Percentiles rank a stretch among this genome's conserved stretches.
phyloP scores from a whole-genome alignment of 352 stramenopile genomes.

The Phytophthora ramorum region DNA sequence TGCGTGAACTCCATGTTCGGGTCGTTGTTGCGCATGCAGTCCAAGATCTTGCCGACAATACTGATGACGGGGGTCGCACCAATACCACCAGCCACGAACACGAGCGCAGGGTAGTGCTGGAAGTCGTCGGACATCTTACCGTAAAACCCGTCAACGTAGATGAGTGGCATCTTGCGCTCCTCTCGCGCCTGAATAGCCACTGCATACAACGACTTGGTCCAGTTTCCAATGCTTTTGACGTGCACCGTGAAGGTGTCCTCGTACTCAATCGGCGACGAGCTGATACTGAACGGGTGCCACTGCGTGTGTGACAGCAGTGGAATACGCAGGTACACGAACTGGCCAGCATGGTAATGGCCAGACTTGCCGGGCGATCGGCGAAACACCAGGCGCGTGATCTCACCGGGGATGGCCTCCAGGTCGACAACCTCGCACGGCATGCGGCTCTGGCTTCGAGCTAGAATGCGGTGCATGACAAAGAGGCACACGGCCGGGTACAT shows the following conservation, averaged over 20 bases:
- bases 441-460: slow-evolving; percentile 70
- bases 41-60: slow-evolving; percentile 87
- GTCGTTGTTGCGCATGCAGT: slow-evolving; percentile 83
- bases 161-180: slow-evolving; percentile 79
- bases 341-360: slow-evolving; percentile 82
- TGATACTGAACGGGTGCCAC: slow-evolving; percentile 90
- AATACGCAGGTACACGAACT: slow-evolving; percentile 83
- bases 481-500: slow-evolving; percentile 84
- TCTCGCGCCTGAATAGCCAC: slow-evolving; percentile 80
- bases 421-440: slow-evolving; percentile 83
- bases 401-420: slow-evolving; percentile 81
- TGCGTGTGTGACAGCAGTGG: slow-evolving; percentile 75
- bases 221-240: slow-evolving; percentile 81
- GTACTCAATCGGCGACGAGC: slow-evolving; percentile 84
- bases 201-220: slow-evolving; percentile 76
- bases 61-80: slow-evolving; percentile 90
- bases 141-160: slow-evolving; percentile 88
- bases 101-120: slow-evolving; percentile 80
- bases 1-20: slow-evolving; percentile 70
- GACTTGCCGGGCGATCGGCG: slow-evolving; percentile 74
- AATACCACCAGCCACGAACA: slow-evolving; percentile 87
- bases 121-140: slow-evolving; percentile 87
- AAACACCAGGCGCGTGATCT: slow-evolving; percentile 86
- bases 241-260: slow-evolving; percentile 88
- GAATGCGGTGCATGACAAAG: slow-evolving; percentile 85